Percentiles rank a stretch among this genome's conserved stretches.
Evolutionary conservation across 2,329 filamentous ascomycete genomes (phyloP).

Genomic region (Chaetomiaceae sp.): DNA sequence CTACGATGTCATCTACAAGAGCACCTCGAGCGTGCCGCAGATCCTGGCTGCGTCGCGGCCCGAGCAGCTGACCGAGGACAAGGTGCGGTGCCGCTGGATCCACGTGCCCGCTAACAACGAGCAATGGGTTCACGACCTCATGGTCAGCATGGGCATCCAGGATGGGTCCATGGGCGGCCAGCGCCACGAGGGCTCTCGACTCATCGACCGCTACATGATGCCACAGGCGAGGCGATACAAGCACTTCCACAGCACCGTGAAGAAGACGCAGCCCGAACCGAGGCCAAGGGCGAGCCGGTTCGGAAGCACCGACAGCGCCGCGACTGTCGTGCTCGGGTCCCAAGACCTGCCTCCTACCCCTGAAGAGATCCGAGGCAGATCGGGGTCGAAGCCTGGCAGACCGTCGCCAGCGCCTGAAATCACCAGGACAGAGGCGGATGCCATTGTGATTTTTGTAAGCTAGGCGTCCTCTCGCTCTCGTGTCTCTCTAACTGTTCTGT

Average conservation of each 20-base stretch:
- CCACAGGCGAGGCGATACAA: slow-evolving; percentile 13
- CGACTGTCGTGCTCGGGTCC: background rate
- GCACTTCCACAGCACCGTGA: background rate
- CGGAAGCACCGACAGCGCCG: background rate
- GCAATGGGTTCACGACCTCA: slow-evolving; percentile 8
- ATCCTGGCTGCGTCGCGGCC: background rate
- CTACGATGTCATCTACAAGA: slow-evolving; percentile 8
- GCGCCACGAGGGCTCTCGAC: slow-evolving; percentile 9
- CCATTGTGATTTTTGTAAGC: slow-evolving; percentile 15
- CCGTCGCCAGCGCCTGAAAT: background rate
- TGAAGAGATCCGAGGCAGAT: background rate
- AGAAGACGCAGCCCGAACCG: background rate
- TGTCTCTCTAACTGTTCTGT: background rate
- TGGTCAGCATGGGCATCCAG: slow-evolving; percentile 10
- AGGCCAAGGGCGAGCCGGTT: background rate
- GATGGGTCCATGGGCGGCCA: slow-evolving; percentile 4
- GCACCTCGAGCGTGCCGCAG: background rate
- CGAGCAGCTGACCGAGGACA: slow-evolving; percentile 4
- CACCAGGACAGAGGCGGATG: background rate
- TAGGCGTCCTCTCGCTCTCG: background rate
- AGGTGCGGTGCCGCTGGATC: slow-evolving; percentile 12
- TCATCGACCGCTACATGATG: slow-evolving; percentile 17
- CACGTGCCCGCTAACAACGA: slow-evolving; percentile 15
- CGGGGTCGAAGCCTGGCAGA: background rate
- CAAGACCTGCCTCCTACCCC: background rate